Percentiles rank a stretch among this genome's conserved stretches.
Conservation (phyloP, 148 eudicot species). For the Rhododendron henanense region DNA sequence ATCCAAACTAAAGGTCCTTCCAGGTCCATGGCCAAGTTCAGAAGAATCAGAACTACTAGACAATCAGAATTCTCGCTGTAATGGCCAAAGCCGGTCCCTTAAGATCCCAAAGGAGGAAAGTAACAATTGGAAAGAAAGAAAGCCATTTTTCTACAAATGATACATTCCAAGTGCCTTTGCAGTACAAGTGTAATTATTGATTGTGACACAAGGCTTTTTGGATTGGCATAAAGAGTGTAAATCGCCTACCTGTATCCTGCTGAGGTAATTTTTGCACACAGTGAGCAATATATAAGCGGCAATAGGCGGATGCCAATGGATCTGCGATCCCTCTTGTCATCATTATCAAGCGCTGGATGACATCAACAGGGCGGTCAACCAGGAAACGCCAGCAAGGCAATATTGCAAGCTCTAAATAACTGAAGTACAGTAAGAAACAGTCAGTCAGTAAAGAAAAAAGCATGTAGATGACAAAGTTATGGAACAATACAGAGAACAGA, state of each 20-base stretch:
- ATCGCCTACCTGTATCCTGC: slow-evolving; percentile 32
- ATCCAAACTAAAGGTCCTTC: neutral
- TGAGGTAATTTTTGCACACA: slow-evolving; percentile 46
- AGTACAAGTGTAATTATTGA: neutral
- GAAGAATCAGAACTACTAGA: neutral
- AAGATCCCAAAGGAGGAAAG: neutral
- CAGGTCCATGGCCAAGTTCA: slow-evolving; percentile 1
- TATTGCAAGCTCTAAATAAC: slow-evolving; percentile 77
- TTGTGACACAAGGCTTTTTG: neutral
- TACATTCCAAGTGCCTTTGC: neutral
- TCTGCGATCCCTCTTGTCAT: slow-evolving; percentile 80
- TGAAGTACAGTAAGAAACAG: slow-evolving; percentile 22
- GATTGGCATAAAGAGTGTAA: neutral
- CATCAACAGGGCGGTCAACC: slow-evolving; percentile 32
- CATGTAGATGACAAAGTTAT: neutral
- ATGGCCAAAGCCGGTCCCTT: slow-evolving; percentile 1
- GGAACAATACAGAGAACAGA: slow-evolving; percentile 1
- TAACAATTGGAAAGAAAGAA: neutral
- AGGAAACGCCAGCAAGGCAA: slow-evolving; percentile 75
- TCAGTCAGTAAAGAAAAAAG: neutral
- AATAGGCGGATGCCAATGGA: slow-evolving; percentile 75
- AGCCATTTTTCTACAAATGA: neutral
- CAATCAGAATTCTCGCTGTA: neutral
- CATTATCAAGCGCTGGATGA: slow-evolving; percentile 52
- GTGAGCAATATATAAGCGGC: slow-evolving; percentile 56